Conservation (phyloP, 371 early-diverging fungal genomes). For the Gilbertella persicaria region DNA sequence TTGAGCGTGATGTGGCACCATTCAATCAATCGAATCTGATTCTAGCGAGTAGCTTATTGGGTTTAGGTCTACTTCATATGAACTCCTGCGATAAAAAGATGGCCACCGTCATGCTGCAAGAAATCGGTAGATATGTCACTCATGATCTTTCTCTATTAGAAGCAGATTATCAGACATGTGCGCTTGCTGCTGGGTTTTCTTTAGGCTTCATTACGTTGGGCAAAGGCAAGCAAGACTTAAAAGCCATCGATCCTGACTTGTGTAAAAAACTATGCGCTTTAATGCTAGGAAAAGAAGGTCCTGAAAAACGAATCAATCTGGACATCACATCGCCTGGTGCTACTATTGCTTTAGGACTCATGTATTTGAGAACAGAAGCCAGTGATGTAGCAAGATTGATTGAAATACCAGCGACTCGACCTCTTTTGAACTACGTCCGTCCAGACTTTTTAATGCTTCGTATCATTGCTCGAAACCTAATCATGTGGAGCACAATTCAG, state of each 20-base stretch:
- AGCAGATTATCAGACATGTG: conserved; percentile 55
- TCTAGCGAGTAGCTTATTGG: conserved; percentile 69
- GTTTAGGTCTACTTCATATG: conserved; percentile 78
- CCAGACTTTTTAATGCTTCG: conserved; percentile 76
- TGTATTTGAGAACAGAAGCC: conserved; percentile 81
- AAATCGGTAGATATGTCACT: conserved; percentile 53
- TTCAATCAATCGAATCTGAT: conserved; percentile 60
- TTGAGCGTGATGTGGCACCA: conserved; percentile 52
- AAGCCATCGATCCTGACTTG: conserved; percentile 55
- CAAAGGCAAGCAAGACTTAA: conserved; percentile 54
- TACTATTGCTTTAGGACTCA: conserved; percentile 80
- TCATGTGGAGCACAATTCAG: conserved; percentile 21
- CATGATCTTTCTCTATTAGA: conserved; percentile 31
- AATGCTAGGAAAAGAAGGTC: conserved; percentile 34
- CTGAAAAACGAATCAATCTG: conserved; percentile 24
- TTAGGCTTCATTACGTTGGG: conserved; percentile 82
- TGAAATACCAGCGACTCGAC: conserved; percentile 52
- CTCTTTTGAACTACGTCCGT: conserved; percentile 65
- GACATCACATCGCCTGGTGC: conserved; percentile 72
- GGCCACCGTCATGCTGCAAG: conserved; percentile 70
- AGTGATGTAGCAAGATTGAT: conserved; percentile 62
- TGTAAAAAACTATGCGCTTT: conserved; percentile 56
- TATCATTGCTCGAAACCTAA: conserved; percentile 55
- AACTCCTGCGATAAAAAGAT: conserved; percentile 66
- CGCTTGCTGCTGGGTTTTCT: conserved; percentile 79